Evolutionary conservation across 495 filamentous ascomycete species (phyloP), one percentile per base, ranked within the genome.

Genomic region (Xylaria curta): DNA sequence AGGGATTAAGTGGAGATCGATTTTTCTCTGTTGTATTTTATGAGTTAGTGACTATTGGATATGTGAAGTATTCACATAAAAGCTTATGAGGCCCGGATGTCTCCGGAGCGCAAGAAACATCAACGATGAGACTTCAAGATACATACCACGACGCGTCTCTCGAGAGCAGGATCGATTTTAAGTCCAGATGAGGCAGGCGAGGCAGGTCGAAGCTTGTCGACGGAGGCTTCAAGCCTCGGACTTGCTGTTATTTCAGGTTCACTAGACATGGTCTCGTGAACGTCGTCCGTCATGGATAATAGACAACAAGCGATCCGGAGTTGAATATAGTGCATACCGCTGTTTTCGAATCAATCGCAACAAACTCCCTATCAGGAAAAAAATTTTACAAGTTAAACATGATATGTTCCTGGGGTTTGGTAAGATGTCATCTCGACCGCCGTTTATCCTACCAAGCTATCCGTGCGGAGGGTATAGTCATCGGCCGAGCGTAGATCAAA

Each of bases 1-100:
- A 0, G 85, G 84, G 4, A 88, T 83, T 19, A 90, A 73, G 33
- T 83, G 79, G 67, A 72, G 74, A 69, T 91, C 89, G 66, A 91
- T 65, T 77, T 91, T 90, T 40, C 85, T 79, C 65, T 90, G 46
- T 1, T 36, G 33, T 0, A 5, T 21, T 21, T 6, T 10, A 4
- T 8, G 21, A 46, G 59, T 63, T 6, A 70, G 59, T 8, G 9
- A 28, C 1, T 42, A 19, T 28, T 13, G 17, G 36, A 60, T 28
- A 56, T 17, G 26, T 19, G 1, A 33, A 21, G 33, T 1, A 26
- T 54, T 21, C 13, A 64, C 19, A 40, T 12, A 36, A 24, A 17
- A 28, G 62, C 62, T 4, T 31, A 12, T 10, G 42, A 13, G 42
- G 31, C 7, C 0, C 40, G 8, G 5, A 65, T 33, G 12, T 26